Evolutionary conservation across 2,329 filamentous ascomycete genomes (phyloP).

Genomic region (Colletotrichum neosansevieriae): DNA sequence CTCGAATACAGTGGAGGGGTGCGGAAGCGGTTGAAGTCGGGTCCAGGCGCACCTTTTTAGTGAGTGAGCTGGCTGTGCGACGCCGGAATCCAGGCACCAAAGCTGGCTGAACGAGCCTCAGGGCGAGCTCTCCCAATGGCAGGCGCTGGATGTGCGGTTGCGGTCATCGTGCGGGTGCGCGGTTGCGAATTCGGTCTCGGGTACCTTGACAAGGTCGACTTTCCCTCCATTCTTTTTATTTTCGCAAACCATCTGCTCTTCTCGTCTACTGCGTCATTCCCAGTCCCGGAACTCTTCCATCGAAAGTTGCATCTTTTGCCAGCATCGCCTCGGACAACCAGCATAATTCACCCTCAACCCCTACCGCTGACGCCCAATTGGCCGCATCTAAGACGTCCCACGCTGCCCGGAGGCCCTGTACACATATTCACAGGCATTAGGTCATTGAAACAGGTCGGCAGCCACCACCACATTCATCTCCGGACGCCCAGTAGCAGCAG

Average conservation of each 20-base stretch:
- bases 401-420: conserved; percentile 5
- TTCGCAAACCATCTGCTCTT: background rate
- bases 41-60: conserved; percentile 9
- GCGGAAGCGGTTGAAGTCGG: conserved; percentile 15
- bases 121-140: background rate
- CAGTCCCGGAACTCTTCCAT: background rate
- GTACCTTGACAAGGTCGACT: conserved; percentile 33
- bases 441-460: conserved; percentile 31
- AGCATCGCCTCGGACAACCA: conserved; percentile 2
- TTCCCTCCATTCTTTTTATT: background rate
- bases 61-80: background rate
- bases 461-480: conserved; percentile 30
- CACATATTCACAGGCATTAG: conserved; percentile 30
- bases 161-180: background rate
- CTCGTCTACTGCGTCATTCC: background rate
- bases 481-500: conserved; percentile 16
- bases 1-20: conserved; percentile 13
- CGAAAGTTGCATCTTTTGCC: background rate
- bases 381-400: background rate
- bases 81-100: conserved; percentile 7
- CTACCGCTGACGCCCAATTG: conserved; percentile 18
- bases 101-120: background rate
- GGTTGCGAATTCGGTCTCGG: conserved; percentile 23
- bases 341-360: background rate
- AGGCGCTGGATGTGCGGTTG: conserved; percentile 7